Conservation (phyloP, 139 green algal species). For the Monoraphidium neglectum region DNA sequence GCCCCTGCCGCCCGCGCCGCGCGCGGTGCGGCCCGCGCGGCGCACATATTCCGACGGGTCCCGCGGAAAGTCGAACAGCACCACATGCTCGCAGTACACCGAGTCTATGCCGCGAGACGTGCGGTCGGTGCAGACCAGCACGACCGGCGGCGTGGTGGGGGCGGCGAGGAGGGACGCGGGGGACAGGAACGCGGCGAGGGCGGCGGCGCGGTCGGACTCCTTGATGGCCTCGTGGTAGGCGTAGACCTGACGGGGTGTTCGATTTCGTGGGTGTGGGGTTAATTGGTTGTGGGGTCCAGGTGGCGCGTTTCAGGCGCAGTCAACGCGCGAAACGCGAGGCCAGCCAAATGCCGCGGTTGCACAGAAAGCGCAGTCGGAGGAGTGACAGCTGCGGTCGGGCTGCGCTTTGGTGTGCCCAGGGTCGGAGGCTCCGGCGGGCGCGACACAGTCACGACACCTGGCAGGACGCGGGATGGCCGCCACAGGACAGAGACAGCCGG, state of each 20-base stretch:
- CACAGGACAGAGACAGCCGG: too few relatives aligned
- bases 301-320: too few relatives aligned
- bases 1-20: slow-evolving; percentile 78
- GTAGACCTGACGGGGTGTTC: slow-evolving; percentile 49
- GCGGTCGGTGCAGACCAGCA: slow-evolving; percentile 81
- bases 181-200: slow-evolving; percentile 71
- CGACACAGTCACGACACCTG: too few relatives aligned
- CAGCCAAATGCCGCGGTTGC: too few relatives aligned
- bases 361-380: too few relatives aligned
- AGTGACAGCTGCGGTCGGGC: too few relatives aligned
- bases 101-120: slow-evolving; percentile 71
- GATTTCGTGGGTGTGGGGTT: neutral
- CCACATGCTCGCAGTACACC: slow-evolving; percentile 80
- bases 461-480: too few relatives aligned
- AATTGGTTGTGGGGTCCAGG: too few relatives aligned
- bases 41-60: slow-evolving; percentile 96
- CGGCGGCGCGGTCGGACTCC: slow-evolving; percentile 41
- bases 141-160: slow-evolving; percentile 15
- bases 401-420: too few relatives aligned
- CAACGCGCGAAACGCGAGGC: too few relatives aligned
- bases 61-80: slow-evolving; percentile 96
- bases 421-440: too few relatives aligned
- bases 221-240: slow-evolving; percentile 87
- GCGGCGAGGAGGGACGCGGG: slow-evolving; percentile 2
- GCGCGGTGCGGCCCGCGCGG: slow-evolving; percentile 84